Evolutionary conservation across 177 flowering plant genomes (phyloP).

Genomic region (Vitis hybrid): DNA sequence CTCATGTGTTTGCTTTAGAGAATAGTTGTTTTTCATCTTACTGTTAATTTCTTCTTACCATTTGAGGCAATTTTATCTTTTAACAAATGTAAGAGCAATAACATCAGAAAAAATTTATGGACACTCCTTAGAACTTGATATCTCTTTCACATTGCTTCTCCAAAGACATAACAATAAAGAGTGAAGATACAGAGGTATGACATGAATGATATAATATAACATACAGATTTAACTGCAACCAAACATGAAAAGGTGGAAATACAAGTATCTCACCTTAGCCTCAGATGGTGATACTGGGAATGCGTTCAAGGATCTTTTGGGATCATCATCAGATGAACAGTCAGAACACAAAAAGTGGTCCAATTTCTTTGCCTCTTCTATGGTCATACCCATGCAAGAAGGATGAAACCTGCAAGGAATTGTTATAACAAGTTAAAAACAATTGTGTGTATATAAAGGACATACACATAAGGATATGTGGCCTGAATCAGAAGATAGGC

Average conservation of each 20-base stretch:
- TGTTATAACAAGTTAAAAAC: background rate
- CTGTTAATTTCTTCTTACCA: too few relatives aligned
- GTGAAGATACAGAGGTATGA: too few relatives aligned
- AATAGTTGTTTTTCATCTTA: too few relatives aligned
- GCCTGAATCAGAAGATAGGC: too few relatives aligned
- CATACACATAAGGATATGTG: background rate
- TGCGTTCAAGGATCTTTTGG: constrained; percentile 44
- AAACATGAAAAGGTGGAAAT: background rate
- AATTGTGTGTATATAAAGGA: background rate
- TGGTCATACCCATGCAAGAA: constrained; percentile 50
- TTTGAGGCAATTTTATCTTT: too few relatives aligned
- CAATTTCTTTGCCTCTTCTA: constrained; percentile 55
- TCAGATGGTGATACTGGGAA: constrained; percentile 43
- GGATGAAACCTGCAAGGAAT: constrained; percentile 56
- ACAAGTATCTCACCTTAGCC: constrained; percentile 35
- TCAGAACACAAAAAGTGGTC: constrained; percentile 52
- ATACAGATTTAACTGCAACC: background rate
- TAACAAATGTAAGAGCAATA: too few relatives aligned
- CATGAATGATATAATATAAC: too few relatives aligned
- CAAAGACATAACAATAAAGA: background rate
- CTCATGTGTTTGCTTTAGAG: too few relatives aligned
- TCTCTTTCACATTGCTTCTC: background rate
- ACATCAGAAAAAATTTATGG: too few relatives aligned
- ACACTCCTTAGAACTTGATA: background rate
- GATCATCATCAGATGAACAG: constrained; percentile 47